Evolutionary conservation across 108 stramenopile genomes (phyloP), one percentile per base, ranked within the genome.

Genomic region (Fragilaria radians): DNA sequence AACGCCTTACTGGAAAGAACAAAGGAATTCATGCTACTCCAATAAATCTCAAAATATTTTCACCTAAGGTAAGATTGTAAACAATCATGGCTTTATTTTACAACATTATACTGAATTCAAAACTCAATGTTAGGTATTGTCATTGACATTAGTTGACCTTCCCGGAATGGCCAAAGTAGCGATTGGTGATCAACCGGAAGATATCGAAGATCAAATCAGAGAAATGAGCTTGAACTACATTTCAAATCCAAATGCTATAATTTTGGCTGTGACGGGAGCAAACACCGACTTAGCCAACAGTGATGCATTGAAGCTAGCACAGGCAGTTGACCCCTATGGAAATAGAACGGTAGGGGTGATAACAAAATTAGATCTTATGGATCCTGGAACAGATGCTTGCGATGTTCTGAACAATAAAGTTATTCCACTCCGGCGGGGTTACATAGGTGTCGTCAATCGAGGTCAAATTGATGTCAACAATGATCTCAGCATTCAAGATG

Each of bases 331-430:
- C 65, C 94, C 94, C 0, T 61, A 73, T 50, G 95, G 95, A 4
- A 93, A 89, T 62, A 77, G 99, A 19, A 99, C 99, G 5, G 86
- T 99, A 59, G 99, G 99, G 4, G 97, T 99, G 3, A 62, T 99
- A 26, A 99, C 97, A 25, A 99, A 99, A 74, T 65, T 97, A 14
- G 99, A 99, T 72, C 74, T 98, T 45, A 96, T 99, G 95, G 99
- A 98, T 75, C 90, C 89, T n/a, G 97, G 97, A 27, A 97, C 96
- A 32, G 97, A 98, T 77, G 93, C 88, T 0, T 57, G 68, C 28
- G 94, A 97, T 31, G 90, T 96, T 48, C 78, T 99, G 47, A 52
- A 76, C 32, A 97, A 97, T 63, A 78, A 78, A 46, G 81, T 97
- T 23, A 94, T 97, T 46, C 94, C 96, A 3, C 74, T 98, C 5